Base-by-base conservation (phyloP, 306 rosid genomes). In the Vigna angularis region DNA sequence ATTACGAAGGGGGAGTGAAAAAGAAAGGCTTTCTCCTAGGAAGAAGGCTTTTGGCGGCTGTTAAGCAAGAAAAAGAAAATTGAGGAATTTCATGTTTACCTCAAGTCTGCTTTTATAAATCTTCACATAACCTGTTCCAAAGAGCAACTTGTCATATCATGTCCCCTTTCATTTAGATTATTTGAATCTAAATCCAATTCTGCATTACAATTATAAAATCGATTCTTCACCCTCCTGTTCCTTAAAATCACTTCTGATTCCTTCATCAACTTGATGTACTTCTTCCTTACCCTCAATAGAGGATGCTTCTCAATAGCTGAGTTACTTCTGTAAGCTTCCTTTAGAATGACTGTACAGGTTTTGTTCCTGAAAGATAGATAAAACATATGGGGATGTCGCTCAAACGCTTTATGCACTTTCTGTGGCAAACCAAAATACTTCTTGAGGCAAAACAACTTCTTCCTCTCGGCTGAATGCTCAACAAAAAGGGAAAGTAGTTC, bases 391-490 rank as follows among this genome's bases (percentile, higher is more conserved):
- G 95, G 95, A 79, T 94, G 97, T 69, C 97, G 80, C 88, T 94
- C 97, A 72, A 94, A 94, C 13, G 91, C 97, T 73, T 63, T 92
- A 83, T 92, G 97, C 80, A 89, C 82, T 84, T 92, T 94, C 87
- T 94, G 97, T 13, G 97, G 98, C 89, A 92, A 76, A 8, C 92
- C 96, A 68, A 89, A 81, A 72, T 82, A 73, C 73, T 92, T 92
- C 78, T 89, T 94, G 38, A 94, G 97, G 82, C 96, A 92, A 26
- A 88, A 72, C 66, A 94, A 88, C 77, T 88, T 87, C 90, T 80
- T 90, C 86, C 97, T 89, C 84, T 92, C 92, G 0, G 93, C 95
- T 18, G 97, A 89, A 86, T 94, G 93, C 48, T 90, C 97, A 50
- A 94, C 96, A 79, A 90, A 92, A 51, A 94, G 87, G 81, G 92